phyloP scores from a whole-genome alignment of 2,329 filamentous ascomycete species.

The Thermomyces lanuginosus region DNA sequence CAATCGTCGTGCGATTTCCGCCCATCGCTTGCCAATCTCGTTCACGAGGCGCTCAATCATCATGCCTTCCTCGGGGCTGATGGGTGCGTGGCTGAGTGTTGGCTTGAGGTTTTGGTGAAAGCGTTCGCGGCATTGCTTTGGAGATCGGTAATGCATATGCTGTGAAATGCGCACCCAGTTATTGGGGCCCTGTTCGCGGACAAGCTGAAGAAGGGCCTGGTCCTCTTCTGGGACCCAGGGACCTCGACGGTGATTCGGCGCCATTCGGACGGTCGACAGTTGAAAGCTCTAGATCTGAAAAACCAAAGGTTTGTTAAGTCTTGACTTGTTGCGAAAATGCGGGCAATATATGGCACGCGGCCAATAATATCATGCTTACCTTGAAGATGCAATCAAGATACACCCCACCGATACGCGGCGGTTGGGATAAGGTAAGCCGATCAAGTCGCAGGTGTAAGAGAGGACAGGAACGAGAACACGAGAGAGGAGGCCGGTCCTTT shows the following conservation, averaged over 20 bases:
- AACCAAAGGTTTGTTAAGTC: too few relatives aligned
- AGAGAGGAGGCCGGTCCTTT: too few relatives aligned
- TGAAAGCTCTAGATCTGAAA: too few relatives aligned
- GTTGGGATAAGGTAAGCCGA: too few relatives aligned
- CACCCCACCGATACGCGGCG: too few relatives aligned
- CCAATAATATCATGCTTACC: too few relatives aligned
- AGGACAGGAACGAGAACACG: too few relatives aligned
- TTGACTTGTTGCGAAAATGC: too few relatives aligned
- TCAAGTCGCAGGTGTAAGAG: too few relatives aligned
- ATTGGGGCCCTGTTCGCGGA: slow-evolving; percentile 53
- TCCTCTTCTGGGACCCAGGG: slow-evolving; percentile 75
- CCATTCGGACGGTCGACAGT: too few relatives aligned
- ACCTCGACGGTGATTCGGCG: slow-evolving; percentile 49
- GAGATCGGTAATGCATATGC: slow-evolving; percentile 58
- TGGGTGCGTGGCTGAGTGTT: slow-evolving; percentile 54
- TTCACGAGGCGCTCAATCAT: slow-evolving; percentile 62
- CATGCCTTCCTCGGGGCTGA: slow-evolving; percentile 51
- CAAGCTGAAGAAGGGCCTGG: slow-evolving; percentile 50
- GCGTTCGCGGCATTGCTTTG: slow-evolving; percentile 89
- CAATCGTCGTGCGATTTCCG: slow-evolving; percentile 71
- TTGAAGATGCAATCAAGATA: too few relatives aligned
- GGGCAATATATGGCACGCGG: too few relatives aligned
- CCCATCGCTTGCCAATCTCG: slow-evolving; percentile 75
- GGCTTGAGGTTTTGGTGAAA: slow-evolving; percentile 89
- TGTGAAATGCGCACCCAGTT: slow-evolving; percentile 85